Base-by-base conservation (phyloP, 768 basidiomycete genomes). In the Pleurotus djamor region DNA sequence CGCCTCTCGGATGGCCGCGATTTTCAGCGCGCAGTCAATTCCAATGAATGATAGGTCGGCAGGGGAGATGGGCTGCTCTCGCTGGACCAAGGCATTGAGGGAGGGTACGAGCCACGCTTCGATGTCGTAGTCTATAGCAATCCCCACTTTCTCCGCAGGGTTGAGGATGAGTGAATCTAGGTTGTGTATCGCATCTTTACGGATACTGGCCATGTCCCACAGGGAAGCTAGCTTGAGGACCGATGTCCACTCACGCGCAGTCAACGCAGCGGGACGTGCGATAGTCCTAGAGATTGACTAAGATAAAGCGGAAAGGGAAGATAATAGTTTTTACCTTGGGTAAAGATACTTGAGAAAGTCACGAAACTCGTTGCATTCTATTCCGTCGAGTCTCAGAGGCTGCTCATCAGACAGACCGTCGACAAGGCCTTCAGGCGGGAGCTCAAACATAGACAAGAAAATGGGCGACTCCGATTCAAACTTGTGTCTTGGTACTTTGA, bases 1-100 rank as follows among this genome's bases (percentile, higher is more conserved):
- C 12, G 33, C 32, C 56, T 68, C 67, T 49, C 68, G 61, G 35
- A 66, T 55, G n/a, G 59, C 59, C n/a, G 64, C 45, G 43, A 70
- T 49, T 55, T 61, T 67, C 49, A 70, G 48, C 3, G 61, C 58
- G 16, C 50, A 60, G 7, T 60, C 55, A 10, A 60, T 8, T 2
- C 75, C 74, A 12, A 76, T 44, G 14, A 38, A 57, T 1, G 45
- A 55, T 3, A 57, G 61, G 16, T 75, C 74, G 9, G 60, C 50
- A 3, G 66, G 41, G 28, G 47, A 55, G 35, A 73, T 60, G 13
- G 69, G 66, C 44, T 57, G 28, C 16, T 4, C 16, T n/a, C 38
- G 60, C 36, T 34, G 16, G 2, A 55, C 48, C 16, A 58, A 36
- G 10, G 50, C 16, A 2, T 58, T 38, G 33, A 61, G 37, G 33